Evolutionary conservation across 129 eudicot genomes (phyloP), one percentile per base, ranked within the genome.

Genomic region (Centaurea solstitialis): DNA sequence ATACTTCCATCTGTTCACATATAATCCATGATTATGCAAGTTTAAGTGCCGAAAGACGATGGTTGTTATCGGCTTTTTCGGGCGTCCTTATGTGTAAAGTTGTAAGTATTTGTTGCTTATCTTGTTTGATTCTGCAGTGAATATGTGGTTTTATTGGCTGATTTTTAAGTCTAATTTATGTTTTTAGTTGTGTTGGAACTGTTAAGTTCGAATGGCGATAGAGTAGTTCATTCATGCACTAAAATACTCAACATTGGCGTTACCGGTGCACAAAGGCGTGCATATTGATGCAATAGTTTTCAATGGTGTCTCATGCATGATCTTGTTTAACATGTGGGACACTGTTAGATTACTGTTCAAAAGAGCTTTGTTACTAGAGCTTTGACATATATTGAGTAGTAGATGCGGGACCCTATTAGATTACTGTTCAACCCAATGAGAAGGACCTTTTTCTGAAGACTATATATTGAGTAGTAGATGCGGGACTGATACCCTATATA

Each of bases 81-180:
- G 93, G 94, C 77, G 76, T 93, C 74, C 37, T 89, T 75, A 87
- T 93, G 92, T 90, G 98, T 84, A 90, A 87, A 87, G 45, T 83
- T 82, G 96, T 93, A 77, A 87, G 93, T 82, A 37, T 76, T 4
- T 13, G 24, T 70, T 82, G 81, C 72, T 61, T 26, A 70, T 23
- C 71, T 22, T 68, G 74, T 23, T 7, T 81, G 8, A 45, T 43
- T 73, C 20, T 24, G n/a, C 2, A 45, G 35, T 68, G 75, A 33
- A 45, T 68, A 9, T 35, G 28, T 53, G 45, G 9, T 53, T 39
- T 77, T 22, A 38, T 15, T 77, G 80, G 20, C 30, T 65, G 10
- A 20, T 12, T 68, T 68, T 68, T 43, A 37, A 57, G 20, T 59
- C 20, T 59, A 47, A 57, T 66, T 26, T 67, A 43, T 43, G 47